A percentile compares a stretch with the other conserved stretches of the same genome.
Conservation (phyloP, 768 basidiomycete genomes). For the Mrakia gelida region DNA sequence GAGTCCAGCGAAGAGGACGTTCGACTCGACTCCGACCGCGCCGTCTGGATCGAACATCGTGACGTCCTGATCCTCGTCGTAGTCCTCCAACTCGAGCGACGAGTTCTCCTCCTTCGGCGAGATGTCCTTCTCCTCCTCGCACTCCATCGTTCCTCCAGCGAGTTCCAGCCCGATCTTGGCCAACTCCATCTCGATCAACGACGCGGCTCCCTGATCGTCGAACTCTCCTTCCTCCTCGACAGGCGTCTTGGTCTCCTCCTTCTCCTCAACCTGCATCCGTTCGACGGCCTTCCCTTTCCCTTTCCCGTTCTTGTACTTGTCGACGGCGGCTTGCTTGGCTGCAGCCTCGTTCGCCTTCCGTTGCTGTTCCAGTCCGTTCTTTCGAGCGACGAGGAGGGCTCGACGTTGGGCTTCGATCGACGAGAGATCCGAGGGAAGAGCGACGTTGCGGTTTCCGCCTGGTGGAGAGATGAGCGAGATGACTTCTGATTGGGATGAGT, state of each 20-base stretch:
- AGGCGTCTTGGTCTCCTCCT: background rate
- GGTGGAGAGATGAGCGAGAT: conserved; percentile 14
- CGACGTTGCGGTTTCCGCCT: background rate
- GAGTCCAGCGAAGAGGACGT: conserved; percentile 4
- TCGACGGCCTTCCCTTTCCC: background rate
- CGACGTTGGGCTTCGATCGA: conserved; percentile 14
- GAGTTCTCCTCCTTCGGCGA: background rate
- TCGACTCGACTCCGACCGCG: background rate
- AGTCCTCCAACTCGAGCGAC: conserved; percentile 3
- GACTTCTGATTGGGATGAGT: background rate
- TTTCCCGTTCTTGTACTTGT: background rate
- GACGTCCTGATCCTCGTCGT: conserved; percentile 19
- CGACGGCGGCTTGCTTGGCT: background rate
- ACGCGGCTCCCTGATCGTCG: conserved; percentile 5
- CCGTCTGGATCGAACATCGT: conserved; percentile 9
- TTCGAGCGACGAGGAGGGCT: conserved; percentile 17
- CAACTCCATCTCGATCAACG: conserved; percentile 20
- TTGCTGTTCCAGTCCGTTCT: background rate
- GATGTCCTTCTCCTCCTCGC: background rate
- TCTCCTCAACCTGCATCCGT: background rate
- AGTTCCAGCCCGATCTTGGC: conserved; percentile 11
- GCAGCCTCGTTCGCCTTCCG: background rate
- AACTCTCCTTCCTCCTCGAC: conserved; percentile 4
- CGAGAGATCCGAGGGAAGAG: background rate
- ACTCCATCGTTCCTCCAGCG: background rate